Percentiles rank a stretch among this genome's conserved stretches.
Conservation (phyloP, 2,329 filamentous ascomycete genomes). For the Botryotinia convoluta region DNA sequence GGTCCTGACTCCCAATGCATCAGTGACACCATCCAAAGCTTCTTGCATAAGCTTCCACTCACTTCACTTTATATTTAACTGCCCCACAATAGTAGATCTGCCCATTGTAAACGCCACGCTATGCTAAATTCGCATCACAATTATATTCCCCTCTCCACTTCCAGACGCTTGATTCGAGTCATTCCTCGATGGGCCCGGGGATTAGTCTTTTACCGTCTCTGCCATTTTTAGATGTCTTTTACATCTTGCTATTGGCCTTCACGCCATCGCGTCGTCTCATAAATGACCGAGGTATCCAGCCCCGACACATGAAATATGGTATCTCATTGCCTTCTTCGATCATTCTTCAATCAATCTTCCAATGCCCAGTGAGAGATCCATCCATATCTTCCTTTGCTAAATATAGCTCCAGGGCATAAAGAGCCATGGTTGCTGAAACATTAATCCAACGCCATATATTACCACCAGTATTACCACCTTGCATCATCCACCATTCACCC, state of each 20-base stretch:
- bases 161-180: not conserved
- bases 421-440: slow-evolving; percentile 78
- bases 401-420: slow-evolving; percentile 89
- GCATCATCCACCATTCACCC: slow-evolving; percentile 77
- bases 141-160: not conserved
- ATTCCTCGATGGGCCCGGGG: not conserved
- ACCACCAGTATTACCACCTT: slow-evolving; percentile 77
- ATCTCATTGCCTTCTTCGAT: slow-evolving; percentile 7
- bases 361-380: slow-evolving; percentile 70
- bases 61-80: not conserved
- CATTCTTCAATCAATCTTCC: slow-evolving; percentile 78
- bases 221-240: slow-evolving; percentile 3
- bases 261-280: not conserved
- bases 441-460: slow-evolving; percentile 95
- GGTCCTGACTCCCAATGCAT: slow-evolving; percentile 10
- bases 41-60: slow-evolving; percentile 6
- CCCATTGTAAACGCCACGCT: slow-evolving; percentile 18
- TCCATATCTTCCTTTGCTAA: slow-evolving; percentile 81
- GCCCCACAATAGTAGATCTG: slow-evolving; percentile 13
- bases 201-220: not conserved
- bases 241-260: not conserved
- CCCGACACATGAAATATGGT: slow-evolving; percentile 18
- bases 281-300: slow-evolving; percentile 4
- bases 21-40: slow-evolving; percentile 8
- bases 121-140: slow-evolving; percentile 17